Evolutionary conservation across 768 basidiomycete genomes (phyloP).

Genomic region (Lactarius sanguifluus): DNA sequence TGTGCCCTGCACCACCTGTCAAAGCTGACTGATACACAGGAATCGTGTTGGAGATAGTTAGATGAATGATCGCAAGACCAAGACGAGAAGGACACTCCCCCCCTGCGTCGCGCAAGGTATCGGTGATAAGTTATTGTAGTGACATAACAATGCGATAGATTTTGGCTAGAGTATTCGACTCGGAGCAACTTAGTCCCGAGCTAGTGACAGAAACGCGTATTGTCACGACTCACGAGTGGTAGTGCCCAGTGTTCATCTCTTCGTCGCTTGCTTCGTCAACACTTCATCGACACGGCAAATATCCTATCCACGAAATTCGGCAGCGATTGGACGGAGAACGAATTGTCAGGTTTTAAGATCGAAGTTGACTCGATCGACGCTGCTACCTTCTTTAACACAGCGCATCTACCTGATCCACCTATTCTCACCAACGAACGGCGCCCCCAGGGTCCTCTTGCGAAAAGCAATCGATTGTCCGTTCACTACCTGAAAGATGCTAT

Average conservation of each 20-base stretch:
- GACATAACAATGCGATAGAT: not conserved
- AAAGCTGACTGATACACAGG: conserved; percentile 8
- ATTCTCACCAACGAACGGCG: not conserved
- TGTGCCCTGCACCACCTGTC: not conserved
- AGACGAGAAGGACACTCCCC: not conserved
- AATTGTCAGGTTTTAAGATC: not conserved
- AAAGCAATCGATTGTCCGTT: not conserved
- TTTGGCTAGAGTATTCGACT: not conserved
- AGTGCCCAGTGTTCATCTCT: not conserved
- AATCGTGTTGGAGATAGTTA: conserved; percentile 20
- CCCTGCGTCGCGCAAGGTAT: not conserved
- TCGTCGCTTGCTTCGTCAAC: not conserved
- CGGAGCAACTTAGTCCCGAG: not conserved
- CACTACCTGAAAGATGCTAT: not conserved
- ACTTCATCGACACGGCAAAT: not conserved
- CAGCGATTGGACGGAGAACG: not conserved
- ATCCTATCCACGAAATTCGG: not conserved
- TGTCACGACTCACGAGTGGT: too few species aligned
- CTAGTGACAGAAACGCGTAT: too few species aligned
- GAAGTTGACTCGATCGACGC: not conserved
- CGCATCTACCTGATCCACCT: not conserved
- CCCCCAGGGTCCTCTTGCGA: not conserved
- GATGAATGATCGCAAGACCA: not conserved
- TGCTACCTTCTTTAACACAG: not conserved
- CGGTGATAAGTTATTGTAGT: conserved; percentile 2